Conservation (phyloP, 352 stramenopile genomes). For the Globisporangium parvum region DNA sequence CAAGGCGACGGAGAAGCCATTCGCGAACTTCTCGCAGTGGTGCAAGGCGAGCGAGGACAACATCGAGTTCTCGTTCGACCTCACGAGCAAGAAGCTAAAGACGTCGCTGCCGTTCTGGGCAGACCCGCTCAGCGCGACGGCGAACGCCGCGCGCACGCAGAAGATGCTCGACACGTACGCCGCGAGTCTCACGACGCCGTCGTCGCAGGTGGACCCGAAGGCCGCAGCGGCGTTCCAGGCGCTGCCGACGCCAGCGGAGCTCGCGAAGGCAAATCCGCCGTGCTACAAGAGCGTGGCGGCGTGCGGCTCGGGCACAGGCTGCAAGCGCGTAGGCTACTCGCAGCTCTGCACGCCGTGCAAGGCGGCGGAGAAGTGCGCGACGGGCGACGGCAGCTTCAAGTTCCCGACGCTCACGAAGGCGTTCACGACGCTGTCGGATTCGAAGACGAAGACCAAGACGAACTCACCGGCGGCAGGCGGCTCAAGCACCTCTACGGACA, state of each 20-base stretch:
- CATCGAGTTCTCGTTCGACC: too few relatives aligned
- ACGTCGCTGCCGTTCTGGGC: too few relatives aligned
- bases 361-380: constrained; percentile 25
- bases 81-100: too few relatives aligned
- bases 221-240: constrained; percentile 33
- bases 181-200: constrained; percentile 22
- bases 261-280: constrained; percentile 48
- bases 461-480: too few relatives aligned
- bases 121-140: too few relatives aligned
- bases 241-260: constrained; percentile 37
- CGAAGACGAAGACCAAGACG: constrained; percentile 22
- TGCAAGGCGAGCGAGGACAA: too few relatives aligned
- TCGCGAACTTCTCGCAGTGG: constrained; percentile 6
- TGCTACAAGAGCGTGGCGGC: constrained; percentile 59
- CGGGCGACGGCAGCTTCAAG: constrained; percentile 36
- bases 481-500: too few relatives aligned
- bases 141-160: too few relatives aligned
- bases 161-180: too few relatives aligned
- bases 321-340: constrained; percentile 61
- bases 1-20: constrained; percentile 31
- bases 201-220: constrained; percentile 31
- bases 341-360: constrained; percentile 65
- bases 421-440: constrained; percentile 27
- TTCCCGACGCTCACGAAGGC: constrained; percentile 66
- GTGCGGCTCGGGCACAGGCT: constrained; percentile 48